A percentile compares a stretch with the other conserved stretches of the same genome.
Evolutionary conservation across 1,139 yeast genomes (phyloP).

Genomic region (Taphrina flavorubra): DNA sequence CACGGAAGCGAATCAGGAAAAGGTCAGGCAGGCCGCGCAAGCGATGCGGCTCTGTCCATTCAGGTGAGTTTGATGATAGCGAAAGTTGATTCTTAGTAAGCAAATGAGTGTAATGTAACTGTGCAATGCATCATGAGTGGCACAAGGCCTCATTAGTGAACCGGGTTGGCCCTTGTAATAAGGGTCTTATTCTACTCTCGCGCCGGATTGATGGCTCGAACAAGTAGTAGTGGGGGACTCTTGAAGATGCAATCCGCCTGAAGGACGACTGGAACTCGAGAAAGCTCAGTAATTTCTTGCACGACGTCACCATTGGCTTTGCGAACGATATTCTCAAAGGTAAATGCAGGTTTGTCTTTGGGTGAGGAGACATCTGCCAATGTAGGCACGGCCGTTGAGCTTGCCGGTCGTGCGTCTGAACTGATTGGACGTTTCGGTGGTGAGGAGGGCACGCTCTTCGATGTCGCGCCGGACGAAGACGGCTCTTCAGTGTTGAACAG

Average conservation of each 20-base stretch:
- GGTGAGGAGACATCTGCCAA: constrained; percentile 42
- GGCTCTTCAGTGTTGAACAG: constrained; percentile 43
- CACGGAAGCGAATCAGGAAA: background rate
- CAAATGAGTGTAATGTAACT: constrained; percentile 15
- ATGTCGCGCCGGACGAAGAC: constrained; percentile 41
- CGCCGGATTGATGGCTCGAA: constrained; percentile 83
- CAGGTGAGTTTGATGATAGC: constrained; percentile 9
- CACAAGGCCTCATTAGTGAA: constrained; percentile 4
- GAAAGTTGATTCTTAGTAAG: constrained; percentile 16
- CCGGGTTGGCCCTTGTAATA: background rate
- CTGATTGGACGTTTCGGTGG: constrained; percentile 50
- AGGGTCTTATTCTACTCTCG: constrained; percentile 4
- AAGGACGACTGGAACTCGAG: constrained; percentile 79
- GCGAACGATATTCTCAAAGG: constrained; percentile 44
- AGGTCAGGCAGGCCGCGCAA: constrained; percentile 16
- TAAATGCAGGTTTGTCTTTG: constrained; percentile 41
- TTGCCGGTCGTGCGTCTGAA: constrained; percentile 28
- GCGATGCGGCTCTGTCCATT: constrained; percentile 22
- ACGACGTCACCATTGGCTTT: constrained; percentile 51
- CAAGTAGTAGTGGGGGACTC: constrained; percentile 91
- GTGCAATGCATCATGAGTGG: constrained; percentile 2
- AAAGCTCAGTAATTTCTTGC: constrained; percentile 81
- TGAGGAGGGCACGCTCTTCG: constrained; percentile 49
- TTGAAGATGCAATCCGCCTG: constrained; percentile 91
- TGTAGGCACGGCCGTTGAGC: constrained; percentile 46